Percentiles rank a stretch among this genome's conserved stretches.
Evolutionary conservation across 257 asterid genomes (phyloP).

Genomic region (Thymus quinquecostatus): DNA sequence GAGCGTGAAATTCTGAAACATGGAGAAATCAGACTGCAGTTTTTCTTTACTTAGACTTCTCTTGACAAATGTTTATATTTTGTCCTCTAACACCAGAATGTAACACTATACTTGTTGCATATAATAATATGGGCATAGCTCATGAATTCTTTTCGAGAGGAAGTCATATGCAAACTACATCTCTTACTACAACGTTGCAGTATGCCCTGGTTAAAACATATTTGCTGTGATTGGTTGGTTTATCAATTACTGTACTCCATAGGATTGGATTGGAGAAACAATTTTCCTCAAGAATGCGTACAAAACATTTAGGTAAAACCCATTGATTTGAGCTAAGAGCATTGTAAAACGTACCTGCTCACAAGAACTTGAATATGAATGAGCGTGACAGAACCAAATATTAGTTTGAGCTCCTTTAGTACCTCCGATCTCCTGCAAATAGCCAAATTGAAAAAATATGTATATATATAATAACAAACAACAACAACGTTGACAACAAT

Average conservation of each 20-base stretch:
- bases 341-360: slow-evolving; percentile 57
- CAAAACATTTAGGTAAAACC: background rate
- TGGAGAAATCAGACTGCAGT: background rate
- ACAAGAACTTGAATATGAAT: slow-evolving; percentile 69
- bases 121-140: background rate
- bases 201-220: no score
- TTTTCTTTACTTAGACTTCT: background rate
- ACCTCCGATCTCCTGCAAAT: slow-evolving; percentile 70
- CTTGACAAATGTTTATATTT: background rate
- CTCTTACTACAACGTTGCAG: background rate
- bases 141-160: background rate
- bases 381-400: slow-evolving; percentile 63
- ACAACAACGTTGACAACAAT: no score
- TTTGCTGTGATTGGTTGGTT: background rate
- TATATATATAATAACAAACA: no score
- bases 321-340: no score
- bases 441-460: no score
- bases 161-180: background rate
- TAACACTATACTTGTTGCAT: background rate
- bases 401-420: slow-evolving; percentile 62
- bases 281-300: background rate
- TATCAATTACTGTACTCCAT: background rate
- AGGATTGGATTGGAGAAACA: slow-evolving; percentile 5
- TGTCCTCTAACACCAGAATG: slow-evolving; percentile 4
- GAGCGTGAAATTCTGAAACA: background rate